A percentile compares a stretch with the other conserved stretches of the same genome.
Conservation (phyloP, 208 protist species). For the Acanthamoeba polyphaga region DNA sequence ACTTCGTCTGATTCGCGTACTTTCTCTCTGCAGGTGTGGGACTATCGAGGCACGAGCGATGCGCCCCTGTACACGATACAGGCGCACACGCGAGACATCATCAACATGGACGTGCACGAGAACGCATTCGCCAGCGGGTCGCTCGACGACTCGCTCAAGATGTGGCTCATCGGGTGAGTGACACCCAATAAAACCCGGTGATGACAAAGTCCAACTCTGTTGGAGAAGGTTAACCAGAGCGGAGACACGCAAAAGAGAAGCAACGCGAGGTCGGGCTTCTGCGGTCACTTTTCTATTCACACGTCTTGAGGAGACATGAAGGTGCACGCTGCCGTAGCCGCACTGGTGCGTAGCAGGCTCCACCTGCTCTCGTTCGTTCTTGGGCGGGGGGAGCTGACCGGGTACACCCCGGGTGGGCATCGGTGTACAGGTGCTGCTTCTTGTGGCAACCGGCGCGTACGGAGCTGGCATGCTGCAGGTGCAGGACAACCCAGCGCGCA, state of each 20-base stretch:
- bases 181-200: background rate
- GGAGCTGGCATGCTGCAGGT: slow-evolving; percentile 34
- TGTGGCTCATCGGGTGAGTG: slow-evolving; percentile 33
- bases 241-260: no score
- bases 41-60: slow-evolving; percentile 1
- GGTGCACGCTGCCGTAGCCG: background rate
- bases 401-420: no score
- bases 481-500: slow-evolving; percentile 27
- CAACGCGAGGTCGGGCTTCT: no score
- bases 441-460: background rate
- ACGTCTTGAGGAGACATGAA: background rate
- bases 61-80: slow-evolving; percentile 46
- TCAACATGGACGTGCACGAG: slow-evolving; percentile 79
- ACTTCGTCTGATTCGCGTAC: no score
- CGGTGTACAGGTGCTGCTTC: background rate
- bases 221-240: no score
- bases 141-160: slow-evolving; percentile 27
- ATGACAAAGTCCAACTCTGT: no score
- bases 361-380: no score
- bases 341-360: background rate
- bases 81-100: slow-evolving; percentile 65
- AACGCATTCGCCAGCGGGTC: slow-evolving; percentile 52
- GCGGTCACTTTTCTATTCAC: no score
- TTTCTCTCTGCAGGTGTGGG: background rate
- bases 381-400: no score